Evolutionary conservation across 2,329 filamentous ascomycete species (phyloP).

Genomic region (Helotiales sp.): DNA sequence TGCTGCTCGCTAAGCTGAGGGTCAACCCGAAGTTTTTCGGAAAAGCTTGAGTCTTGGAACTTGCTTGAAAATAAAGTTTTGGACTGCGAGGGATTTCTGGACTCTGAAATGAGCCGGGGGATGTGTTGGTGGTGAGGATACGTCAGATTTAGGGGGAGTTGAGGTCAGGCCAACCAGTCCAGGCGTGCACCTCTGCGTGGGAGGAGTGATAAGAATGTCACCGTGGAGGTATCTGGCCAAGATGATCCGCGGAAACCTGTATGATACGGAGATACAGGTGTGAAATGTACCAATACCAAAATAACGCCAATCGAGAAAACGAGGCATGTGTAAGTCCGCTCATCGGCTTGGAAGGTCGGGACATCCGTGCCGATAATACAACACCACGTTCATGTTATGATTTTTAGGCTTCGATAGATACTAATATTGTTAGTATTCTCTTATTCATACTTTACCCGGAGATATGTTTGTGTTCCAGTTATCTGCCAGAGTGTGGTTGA

Average conservation of each 20-base stretch:
- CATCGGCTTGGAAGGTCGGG: background rate
- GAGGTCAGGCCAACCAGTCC: background rate
- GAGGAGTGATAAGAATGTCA: background rate
- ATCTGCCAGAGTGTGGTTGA: no score
- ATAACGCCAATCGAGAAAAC: no score
- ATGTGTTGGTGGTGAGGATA: background rate
- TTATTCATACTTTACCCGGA: no score
- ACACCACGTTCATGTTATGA: no score
- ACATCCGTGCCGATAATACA: no score
- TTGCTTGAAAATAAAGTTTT: no score
- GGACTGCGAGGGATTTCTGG: background rate
- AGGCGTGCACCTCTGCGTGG: no score
- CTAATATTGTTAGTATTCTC: no score
- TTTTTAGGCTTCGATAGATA: no score
- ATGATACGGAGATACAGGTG: background rate
- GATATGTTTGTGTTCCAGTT: no score
- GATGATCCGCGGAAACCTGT: background rate
- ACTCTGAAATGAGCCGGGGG: background rate
- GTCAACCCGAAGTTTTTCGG: conserved; percentile 23
- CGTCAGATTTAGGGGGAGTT: background rate
- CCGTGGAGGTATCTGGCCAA: background rate
- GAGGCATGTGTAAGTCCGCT: background rate
- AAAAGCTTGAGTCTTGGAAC: conserved; percentile 22
- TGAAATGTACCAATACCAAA: no score
- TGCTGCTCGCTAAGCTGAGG: conserved; percentile 27